Conservation (phyloP, 257 asterid species). For the Gentiana macrophylla region DNA sequence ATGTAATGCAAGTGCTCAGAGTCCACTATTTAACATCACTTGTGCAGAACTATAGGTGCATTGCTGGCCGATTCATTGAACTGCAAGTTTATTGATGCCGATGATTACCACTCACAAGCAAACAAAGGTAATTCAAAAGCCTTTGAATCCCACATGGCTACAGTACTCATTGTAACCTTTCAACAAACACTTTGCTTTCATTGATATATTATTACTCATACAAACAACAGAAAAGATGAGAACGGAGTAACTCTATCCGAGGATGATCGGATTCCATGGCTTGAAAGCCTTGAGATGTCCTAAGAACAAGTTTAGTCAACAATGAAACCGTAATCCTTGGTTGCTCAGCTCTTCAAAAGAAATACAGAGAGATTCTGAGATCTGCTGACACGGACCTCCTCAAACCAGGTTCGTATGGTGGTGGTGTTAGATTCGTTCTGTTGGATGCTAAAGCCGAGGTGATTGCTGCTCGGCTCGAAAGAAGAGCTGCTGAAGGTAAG, state of each 20-base stretch:
- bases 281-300: conserved; percentile 43
- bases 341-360: conserved; percentile 77
- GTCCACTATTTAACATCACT: background rate
- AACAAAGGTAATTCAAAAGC: conserved; percentile 55
- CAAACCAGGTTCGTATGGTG: conserved; percentile 19
- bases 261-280: conserved; percentile 82
- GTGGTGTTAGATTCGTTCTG: conserved; percentile 43
- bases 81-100: conserved; percentile 62
- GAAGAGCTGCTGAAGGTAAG: conserved; percentile 49
- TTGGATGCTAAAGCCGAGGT: conserved; percentile 48
- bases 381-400: conserved; percentile 52
- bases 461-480: conserved; percentile 52
- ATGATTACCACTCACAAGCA: conserved; percentile 58
- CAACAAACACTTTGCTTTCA: background rate
- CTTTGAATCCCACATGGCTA: background rate
- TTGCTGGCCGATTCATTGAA: conserved; percentile 49
- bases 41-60: conserved; percentile 55
- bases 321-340: conserved; percentile 22
- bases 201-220: background rate
- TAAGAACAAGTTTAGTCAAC: conserved; percentile 22
- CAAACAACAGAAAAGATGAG: conserved; percentile 24
- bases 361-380: no score
- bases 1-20: no score
- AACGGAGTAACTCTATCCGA: conserved; percentile 60
- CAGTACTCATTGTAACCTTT: no score